Base-by-base conservation (phyloP, 2,329 filamentous ascomycete species). In the Cordyceps cateniannulata region DNA sequence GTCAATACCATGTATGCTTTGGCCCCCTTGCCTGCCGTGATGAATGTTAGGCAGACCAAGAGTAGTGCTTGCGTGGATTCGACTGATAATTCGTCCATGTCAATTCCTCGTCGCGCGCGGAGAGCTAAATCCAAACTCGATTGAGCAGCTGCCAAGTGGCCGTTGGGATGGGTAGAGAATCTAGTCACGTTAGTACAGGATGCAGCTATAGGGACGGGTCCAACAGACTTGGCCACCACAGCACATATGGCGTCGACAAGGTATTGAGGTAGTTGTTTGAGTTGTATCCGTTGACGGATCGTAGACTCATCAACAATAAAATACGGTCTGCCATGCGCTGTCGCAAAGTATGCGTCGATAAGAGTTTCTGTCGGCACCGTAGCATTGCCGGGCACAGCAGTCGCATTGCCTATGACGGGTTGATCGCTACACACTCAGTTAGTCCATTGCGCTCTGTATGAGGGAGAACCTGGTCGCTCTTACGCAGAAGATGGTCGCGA, bases 1-100 rank as follows among this genome's bases (percentile, higher is more conserved):
- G 90, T 85, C 66, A 96, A 79, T 44, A 92, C 80, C 91, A 96
- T 96, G 66, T 92, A 95, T 1, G 90, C 87, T 73, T 90, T 95
- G 74, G 90, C 93, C 18, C 91, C 90, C 68, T 88, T 86, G 27
- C 91, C 91, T 32, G 85, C 81, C 40, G 91, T 90, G 53, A 87
- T 91, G 67, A 86, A 93, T 3, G 90, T 87, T 69, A 88, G 85
- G 0, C 88, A 85, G 2, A 96, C 81, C 10, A 96, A 79, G 50
- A 96, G 76, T 18, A 93, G 78, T 3, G 90, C 82, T 71, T 96
- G 90, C 9, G 96, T 74, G 38, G 84, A 83, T 70, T 96, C 90
- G 48, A 95, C 84, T 0, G 87, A 90, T 5, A 91, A 90, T 65
- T 93, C 89, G 68, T 96, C 91, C 9, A 86, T 84, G 70, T 95